These are phyloP conservation scores for Graphium sp. DNA, from an alignment of 2,329 filamentous ascomycete species.

Conservation along the genomic window DNA sequence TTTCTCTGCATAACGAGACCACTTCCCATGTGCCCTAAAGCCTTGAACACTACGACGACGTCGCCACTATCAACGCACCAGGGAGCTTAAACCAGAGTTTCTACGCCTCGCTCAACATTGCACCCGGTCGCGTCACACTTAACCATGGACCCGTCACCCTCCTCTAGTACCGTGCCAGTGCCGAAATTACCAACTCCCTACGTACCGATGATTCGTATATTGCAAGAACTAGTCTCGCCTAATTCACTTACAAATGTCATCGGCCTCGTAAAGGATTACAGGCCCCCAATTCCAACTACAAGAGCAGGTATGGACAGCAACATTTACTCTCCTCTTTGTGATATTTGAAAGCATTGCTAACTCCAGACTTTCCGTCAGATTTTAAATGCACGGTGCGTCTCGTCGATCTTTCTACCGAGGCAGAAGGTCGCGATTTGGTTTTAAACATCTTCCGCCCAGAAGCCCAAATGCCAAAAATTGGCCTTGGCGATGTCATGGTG, in stretches of 20 bases:
- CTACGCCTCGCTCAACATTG: no score
- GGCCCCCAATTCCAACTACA: slow-evolving; percentile 30
- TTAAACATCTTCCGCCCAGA: slow-evolving; percentile 45
- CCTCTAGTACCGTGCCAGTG: no score
- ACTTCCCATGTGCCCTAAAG: no score
- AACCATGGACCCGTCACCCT: no score
- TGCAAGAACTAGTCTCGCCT: slow-evolving; percentile 18
- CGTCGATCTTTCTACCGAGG: slow-evolving; percentile 37
- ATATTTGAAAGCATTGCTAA: slow-evolving; percentile 1
- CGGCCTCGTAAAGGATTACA: slow-evolving; percentile 53
- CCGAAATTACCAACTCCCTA: no score
- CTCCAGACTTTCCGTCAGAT: slow-evolving; percentile 20
- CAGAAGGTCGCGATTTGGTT: slow-evolving; percentile 18
- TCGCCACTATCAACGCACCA: no score
- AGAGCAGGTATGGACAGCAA: slow-evolving; percentile 27
- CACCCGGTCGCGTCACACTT: no score
- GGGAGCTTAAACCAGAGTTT: no score
- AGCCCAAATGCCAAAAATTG: slow-evolving; percentile 27
- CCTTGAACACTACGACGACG: no score
- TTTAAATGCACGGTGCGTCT: slow-evolving; percentile 44
- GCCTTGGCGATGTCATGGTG: slow-evolving; percentile 19
- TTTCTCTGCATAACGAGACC: no score
- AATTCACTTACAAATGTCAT: slow-evolving; percentile 37
- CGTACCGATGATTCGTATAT: slow-evolving; percentile 21
- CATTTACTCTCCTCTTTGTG: neutral